Evolutionary conservation across 2,329 filamentous ascomycete genomes (phyloP), one percentile per base, ranked within the genome.

Genomic region (Alternaria gaisen): DNA sequence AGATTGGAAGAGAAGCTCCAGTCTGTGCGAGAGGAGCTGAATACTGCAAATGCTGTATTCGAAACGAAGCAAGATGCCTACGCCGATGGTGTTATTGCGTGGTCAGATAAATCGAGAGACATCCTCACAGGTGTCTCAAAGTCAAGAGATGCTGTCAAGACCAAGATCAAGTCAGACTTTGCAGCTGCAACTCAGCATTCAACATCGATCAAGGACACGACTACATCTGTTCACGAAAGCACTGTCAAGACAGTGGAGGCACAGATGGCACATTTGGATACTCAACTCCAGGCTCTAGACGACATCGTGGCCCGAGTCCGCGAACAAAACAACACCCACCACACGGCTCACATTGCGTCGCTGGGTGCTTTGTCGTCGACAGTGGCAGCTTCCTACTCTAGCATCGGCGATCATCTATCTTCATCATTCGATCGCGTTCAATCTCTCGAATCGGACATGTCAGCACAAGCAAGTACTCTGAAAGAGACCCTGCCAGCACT

Each of bases 241-340:
- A 97, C 94, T 0, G 88, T 97, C 30, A 90, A 90, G 7, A 94
- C 96, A 59, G 94, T 98, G 12, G 91, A 94, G 72, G 90, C 91
- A 58, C 95, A 99, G 80, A 91, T 96, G 81, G 86, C 87, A 57
- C 92, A 97, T 68, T 90, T 99, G 74, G 90, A 91, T 62, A 86
- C 85, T n/a, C 93, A 98, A 78, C 94, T 99, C 87, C 87, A 89
- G 58, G 91, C 92, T 1, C 85, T 99, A 8, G 94, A 98, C 72
- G 92, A 94, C 67, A 97, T 97, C 70, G 93, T 98, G 40, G 86
- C 90, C 32, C 89, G 91, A 32, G 93, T 96, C 51, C 88, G 90
- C 61, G 87, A 87, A 1, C 91, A 96, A 72, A 98, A 97, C 76
- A 87, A 90, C 30, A 83, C 84, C 18, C 93, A 97, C 73, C 90